Base-by-base conservation (phyloP, 495 filamentous ascomycete species). In the Cercophora samala region DNA sequence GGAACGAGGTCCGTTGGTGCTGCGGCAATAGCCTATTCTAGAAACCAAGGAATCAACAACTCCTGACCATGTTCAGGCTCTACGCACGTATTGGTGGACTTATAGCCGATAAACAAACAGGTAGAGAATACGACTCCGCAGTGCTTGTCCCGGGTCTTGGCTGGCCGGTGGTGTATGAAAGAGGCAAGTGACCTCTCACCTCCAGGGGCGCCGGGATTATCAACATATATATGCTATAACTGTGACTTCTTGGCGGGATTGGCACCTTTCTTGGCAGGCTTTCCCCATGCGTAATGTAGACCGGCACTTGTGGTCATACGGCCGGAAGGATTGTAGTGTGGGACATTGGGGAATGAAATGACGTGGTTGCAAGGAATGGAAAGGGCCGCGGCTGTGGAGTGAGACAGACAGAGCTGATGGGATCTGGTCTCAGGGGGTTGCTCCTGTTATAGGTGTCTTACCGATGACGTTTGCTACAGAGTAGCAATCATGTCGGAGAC, bases 241-340 rank as follows among this genome's bases (percentile, higher is more conserved):
- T 56, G 53, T 18, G 9, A 56, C 53, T 19, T 56, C 53, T 56
- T 56, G 53, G 53, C 53, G 53, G 53, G 53, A n/a, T 56, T 56
- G 53, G 53, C 53, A 21, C n/a, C 15, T 21, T 56, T 19, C n/a
- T 23, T 56, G 53, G 53, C 53, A 6, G 11, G n/a, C 18, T 23
- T 9, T 8, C 13, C 13, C 22, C 9, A 56, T 21, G n/a, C 3
- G 18, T n/a, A n/a, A n/a, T n/a, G n/a, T 18, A 23, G 9, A 56
- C 53, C 53, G 53, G 53, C 53, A 56, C n/a, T 56, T 46, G 37
- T 18, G 37, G 26, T 6, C 3, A 29, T 29, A 29, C 26, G 26
- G 26, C 15, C 37, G 37, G 37, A 46, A 17, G 37, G 37, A 46
- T 46, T 17, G 37, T 46, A 17, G 2, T 3, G 37, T 46, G 37